phyloP scores from a whole-genome alignment of 208 protist species.

The Porcisia hertigi region DNA sequence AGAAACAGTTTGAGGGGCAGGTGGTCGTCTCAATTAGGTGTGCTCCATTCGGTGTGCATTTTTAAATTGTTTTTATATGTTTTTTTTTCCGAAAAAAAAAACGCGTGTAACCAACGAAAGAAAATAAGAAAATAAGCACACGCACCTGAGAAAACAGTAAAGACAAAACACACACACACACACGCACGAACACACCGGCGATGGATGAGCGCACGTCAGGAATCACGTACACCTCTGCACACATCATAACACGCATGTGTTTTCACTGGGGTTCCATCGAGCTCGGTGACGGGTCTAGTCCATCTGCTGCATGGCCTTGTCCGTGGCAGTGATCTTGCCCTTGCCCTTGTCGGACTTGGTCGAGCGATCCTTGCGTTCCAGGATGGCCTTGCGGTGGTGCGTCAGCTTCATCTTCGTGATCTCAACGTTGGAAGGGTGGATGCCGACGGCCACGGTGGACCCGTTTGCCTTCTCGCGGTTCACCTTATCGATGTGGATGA shows the following conservation, averaged over 20 bases:
- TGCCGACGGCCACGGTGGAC: constrained; percentile 91
- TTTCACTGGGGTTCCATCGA: not conserved
- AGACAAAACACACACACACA: not conserved
- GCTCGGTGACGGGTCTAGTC: constrained; percentile 52
- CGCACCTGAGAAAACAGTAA: not conserved
- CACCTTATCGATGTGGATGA: constrained; percentile 99
- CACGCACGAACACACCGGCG: not conserved
- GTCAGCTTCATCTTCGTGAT: constrained; percentile 99
- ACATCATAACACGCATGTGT: not conserved
- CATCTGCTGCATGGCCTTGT: constrained; percentile 94
- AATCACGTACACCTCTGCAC: not conserved
- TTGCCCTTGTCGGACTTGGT: constrained; percentile 91
- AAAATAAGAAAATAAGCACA: constrained; percentile 4
- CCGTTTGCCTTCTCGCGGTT: constrained; percentile 97
- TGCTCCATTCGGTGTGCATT: not conserved
- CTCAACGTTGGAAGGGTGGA: constrained; percentile 99
- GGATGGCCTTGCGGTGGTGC: constrained; percentile 97
- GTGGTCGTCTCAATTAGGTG: not conserved
- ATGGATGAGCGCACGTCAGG: not conserved
- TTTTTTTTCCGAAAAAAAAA: constrained; percentile 1
- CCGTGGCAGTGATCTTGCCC: constrained; percentile 89
- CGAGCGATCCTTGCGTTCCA: constrained; percentile 94
- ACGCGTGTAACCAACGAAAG: constrained; percentile 18
- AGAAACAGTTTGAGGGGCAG: not conserved
- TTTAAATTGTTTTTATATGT: not conserved